Evolutionary conservation across 805 yeast genomes (phyloP), one percentile per base, ranked within the genome.

Genomic region (Ogataea pilisensis): DNA sequence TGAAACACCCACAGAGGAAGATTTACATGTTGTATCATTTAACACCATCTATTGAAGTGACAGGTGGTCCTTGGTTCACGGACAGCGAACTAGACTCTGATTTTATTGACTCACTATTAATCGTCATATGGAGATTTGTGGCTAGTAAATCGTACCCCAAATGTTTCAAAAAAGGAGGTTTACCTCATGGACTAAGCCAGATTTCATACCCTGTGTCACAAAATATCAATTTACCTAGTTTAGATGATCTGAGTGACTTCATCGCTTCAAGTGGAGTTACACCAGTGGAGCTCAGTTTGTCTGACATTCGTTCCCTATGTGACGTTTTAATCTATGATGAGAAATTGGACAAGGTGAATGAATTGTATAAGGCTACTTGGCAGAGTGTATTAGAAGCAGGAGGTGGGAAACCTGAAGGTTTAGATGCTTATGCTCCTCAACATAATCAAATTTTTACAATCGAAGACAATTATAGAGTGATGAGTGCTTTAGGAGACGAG

Each of bases 11-110:
- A 12, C 91, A 97, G 1, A 75, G 99, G 49, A 93, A 93, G 57
- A 91, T 93, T 26, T 95, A 91, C 64, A 93, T 93, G 98, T 72
- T 93, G 39, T 91, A 90, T 60, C 82, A 87, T 57, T 68, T 93
- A 50, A 96, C 89, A 59, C 99, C 99, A 5, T 84, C 95, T 3
- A 82, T 87, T 25, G 98, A 91, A 50, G 93, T 93, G 29, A 93
- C 98, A 0, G 99, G 99, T 49, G 99, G 99, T 5, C 98, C 98
- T 4, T 93, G 99, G 99, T 93, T 90, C 59, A 89, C 97, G 0
- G 99, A 93, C 59, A 80, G 90, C 27, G 98, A 93, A 63, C 71
- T 93, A 42, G 99, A 93, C 59, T 80, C 88, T 3, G 98, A 91
- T 62, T 93, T 93, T 55, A 90, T 93, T 43, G 91, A 87, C 50